phyloP scores from a whole-genome alignment of 805 yeast genomes.

The Hanseniaspora jakobsenii region DNA sequence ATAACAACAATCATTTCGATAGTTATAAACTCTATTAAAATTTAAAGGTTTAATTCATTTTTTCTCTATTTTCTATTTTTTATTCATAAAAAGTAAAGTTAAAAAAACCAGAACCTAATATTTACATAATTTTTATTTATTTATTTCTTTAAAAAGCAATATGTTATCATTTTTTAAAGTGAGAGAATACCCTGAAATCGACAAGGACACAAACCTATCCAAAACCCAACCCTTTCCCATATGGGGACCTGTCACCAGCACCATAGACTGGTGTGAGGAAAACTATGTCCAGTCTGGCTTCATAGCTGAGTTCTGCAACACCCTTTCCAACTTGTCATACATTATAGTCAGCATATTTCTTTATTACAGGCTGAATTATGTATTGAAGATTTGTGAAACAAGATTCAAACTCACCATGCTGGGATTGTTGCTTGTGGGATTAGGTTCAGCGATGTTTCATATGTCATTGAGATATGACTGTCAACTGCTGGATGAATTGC shows the following conservation, averaged over 20 bases:
- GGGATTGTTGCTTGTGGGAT: constrained; percentile 81
- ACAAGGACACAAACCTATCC: constrained; percentile 24
- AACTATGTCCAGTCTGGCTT: constrained; percentile 78
- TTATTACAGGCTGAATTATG: constrained; percentile 45
- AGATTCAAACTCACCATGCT: constrained; percentile 60
- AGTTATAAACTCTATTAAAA: too few species aligned
- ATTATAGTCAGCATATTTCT: constrained; percentile 53
- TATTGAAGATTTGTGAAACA: constrained; percentile 36
- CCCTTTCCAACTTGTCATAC: constrained; percentile 60
- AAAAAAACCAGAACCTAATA: not conserved
- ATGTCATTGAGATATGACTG: constrained; percentile 86
- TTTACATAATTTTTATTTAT: too few species aligned
- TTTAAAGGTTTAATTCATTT: too few species aligned
- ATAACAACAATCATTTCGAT: too few species aligned
- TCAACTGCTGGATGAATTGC: constrained; percentile 88
- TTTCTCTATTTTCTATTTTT: too few species aligned
- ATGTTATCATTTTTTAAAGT: not conserved
- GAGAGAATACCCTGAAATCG: constrained; percentile 11
- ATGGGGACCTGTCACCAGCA: constrained; percentile 83
- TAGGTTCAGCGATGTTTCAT: constrained; percentile 92
- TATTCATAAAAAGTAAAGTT: too few species aligned
- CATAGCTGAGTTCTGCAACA: constrained; percentile 83
- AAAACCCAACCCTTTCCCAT: constrained; percentile 40
- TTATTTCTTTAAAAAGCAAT: not conserved
- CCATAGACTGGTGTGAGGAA: constrained; percentile 99